Evolutionary conservation across 169 alveolate species (phyloP), one percentile per base, ranked within the genome.

Genomic region (Eimeria acervulina): DNA sequence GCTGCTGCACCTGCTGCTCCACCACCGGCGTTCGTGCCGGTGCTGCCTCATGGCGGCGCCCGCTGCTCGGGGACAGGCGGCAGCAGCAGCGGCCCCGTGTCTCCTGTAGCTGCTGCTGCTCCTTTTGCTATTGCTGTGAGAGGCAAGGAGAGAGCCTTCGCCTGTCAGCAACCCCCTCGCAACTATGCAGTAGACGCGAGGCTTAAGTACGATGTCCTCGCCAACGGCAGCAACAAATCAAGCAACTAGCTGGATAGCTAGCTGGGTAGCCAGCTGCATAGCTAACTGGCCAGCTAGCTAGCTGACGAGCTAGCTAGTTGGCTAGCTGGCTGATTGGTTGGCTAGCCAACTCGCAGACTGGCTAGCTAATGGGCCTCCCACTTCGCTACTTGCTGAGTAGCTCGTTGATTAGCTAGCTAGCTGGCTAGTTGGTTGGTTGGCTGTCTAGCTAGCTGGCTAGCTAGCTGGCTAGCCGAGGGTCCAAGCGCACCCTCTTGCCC

Each of bases 11-110:
- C 33, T 40, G 88, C 88, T n/a, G 66, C 63, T 19, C 38, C 26
- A 17, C 38, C 88, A 42, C 55, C 26, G 38, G 88, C 84, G 12
- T 36, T 33, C 44, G 44, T 72, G 84, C 84, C 84, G 42, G 0
- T 36, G 33, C 88, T 19, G 33, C 38, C 66, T 17, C 88, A 7
- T 0, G 0, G 63, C 33, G 88, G 21, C 23, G 38, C 33, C 28
- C 63, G 38, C n/a, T 78, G 88, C 23, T 78, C 66, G 15, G 63
- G 88, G 63, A 78, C 55, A 19, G 88, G 88, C 36, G 23, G 55
- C 88, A 78, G 55, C 31, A 42, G 88, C 88, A 47, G 55, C 55
- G 66, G 88, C 13, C 88, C 63, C 28, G 88, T 42, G 55, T 40
- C 88, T 28, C 88, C 88, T 36, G 66, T 78, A 2, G 42, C 28